Conservation (phyloP, 805 yeast genomes). For the Torulaspora quercuum region DNA sequence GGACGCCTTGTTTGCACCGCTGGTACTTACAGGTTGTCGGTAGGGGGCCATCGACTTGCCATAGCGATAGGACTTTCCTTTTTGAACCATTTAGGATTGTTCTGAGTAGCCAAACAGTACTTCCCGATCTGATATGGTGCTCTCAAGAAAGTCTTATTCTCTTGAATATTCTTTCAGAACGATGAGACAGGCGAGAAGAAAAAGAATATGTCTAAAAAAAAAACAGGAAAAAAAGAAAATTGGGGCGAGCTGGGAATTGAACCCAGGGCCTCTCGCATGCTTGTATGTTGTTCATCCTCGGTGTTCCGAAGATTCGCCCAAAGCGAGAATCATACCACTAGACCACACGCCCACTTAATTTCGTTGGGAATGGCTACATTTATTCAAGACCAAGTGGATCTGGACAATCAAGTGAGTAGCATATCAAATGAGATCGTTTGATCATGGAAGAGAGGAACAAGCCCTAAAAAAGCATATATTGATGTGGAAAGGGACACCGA, state of each 20-base stretch:
- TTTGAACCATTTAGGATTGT: conserved; percentile 11
- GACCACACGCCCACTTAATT: conserved; percentile 37
- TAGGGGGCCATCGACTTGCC: conserved; percentile 21
- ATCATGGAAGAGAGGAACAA: no score
- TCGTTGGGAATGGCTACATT: no score
- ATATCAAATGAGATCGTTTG: no score
- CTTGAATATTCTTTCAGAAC: no score
- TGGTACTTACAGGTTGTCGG: conserved; percentile 13
- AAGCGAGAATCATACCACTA: conserved; percentile 42
- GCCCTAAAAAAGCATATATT: no score
- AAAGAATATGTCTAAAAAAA: no score
- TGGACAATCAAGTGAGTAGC: no score
- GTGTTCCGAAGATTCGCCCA: conserved; percentile 27
- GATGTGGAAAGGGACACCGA: no score
- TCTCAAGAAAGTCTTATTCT: no score
- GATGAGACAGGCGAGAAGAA: no score
- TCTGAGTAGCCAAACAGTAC: neutral
- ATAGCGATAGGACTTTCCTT: conserved; percentile 11
- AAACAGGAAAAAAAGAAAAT: conserved; percentile 11
- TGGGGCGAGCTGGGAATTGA: conserved; percentile 47
- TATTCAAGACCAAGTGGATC: no score
- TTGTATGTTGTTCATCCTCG: conserved; percentile 13
- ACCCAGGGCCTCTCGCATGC: conserved; percentile 54
- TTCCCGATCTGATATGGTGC: no score
- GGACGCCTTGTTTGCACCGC: conserved; percentile 8